Base-by-base conservation (phyloP, 345 rosid genomes). In the Sisymbrium altissimum region DNA sequence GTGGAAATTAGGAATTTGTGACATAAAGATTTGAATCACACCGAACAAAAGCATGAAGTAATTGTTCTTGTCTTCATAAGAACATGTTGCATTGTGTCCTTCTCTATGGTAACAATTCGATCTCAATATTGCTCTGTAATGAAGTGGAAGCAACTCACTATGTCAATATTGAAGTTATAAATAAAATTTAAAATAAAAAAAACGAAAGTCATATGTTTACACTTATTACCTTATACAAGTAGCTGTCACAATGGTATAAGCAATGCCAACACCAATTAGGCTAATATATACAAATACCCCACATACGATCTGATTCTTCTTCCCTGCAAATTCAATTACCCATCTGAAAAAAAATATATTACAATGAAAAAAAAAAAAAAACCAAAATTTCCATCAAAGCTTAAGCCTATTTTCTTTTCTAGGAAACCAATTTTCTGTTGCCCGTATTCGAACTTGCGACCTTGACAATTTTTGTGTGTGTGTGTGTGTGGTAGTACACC, bases 1-100 rank as follows among this genome's bases (percentile, higher is more conserved):
- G 9, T 82, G 71, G 21, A 85, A 80, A 56, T 81, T 71, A 1
- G 86, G 91, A 57, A 81, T 83, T 69, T 87, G 86, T 64, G 87
- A 79, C 41, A 87, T 45, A 64, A 83, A 5, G 3, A 81, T 66
- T 68, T 85, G 80, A 21, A 81, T 14, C 39, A 72, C 71, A 61
- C 90, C 96, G 21, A 88, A 79, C 8, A 80, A 86, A 39, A 88
- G 61, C 93, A 88, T 84, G 80, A 81, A 86, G 43, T 85, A 83
- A 64, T 81, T 78, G 59, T 79, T 83, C 62, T 81, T 75, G 73
- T 82, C 79, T 62, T 49, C 79, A 62, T 14, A 53, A 8, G 76
- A 75, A 84, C 96, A 86, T 5, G 84, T 76, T 54, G 83, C 71
- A 2, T 45, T 62, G 13, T 80, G 84, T 8, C 85, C 86, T n/a